Base-by-base conservation (phyloP, 148 eudicot species). In the Selenicereus undatus region DNA sequence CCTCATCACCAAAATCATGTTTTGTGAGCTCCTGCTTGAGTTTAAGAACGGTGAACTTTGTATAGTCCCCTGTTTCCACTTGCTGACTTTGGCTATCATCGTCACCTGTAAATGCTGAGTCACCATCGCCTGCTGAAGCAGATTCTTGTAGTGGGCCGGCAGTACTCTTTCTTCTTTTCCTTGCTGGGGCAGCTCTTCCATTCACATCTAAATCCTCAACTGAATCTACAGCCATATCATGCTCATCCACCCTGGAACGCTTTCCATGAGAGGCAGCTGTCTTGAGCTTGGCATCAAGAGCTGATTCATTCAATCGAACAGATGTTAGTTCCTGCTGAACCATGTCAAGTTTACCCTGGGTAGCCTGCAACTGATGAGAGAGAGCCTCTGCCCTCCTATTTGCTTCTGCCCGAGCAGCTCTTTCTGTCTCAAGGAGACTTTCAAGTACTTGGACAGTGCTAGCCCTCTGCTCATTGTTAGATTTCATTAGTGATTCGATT, bases 21-120 rank as follows among this genome's bases (percentile, higher is more conserved):
- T 86, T 90, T 0, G 98, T 94, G 48, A 96, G 91, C 82, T 91
- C 97, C 69, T 90, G 92, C 86, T 86, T 96, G n/a, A 96, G 92
- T 85, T 84, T 91, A 86, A 75, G 85, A 54, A 96, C 78, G 1
- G 95, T 94, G 76, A 96, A 90, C 90, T 87, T 96, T 1, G 85
- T 90, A 80, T 96, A 88, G 45, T 96, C 98, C 78, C 81, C 90
- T 5, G 88, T 71, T 65, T 78, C 88, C 11, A 83, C 84, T 78
- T 92, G 90, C 79, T 86, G 93, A 81, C 97, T 92, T 48, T 81
- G 82, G 65, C 71, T 66, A 66, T 77, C 83, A 18, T 88, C 91
- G 65, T 89, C 93, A 7, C 87, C 94, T 39, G 74, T 83, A 60
- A 84, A 91, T 50, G 85, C 79, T 0, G 99, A 95, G 77, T 90